Evolutionary conservation across 257 asterid genomes (phyloP), one percentile per base, ranked within the genome.

Genomic region (Nicotiana tomentosiformis): DNA sequence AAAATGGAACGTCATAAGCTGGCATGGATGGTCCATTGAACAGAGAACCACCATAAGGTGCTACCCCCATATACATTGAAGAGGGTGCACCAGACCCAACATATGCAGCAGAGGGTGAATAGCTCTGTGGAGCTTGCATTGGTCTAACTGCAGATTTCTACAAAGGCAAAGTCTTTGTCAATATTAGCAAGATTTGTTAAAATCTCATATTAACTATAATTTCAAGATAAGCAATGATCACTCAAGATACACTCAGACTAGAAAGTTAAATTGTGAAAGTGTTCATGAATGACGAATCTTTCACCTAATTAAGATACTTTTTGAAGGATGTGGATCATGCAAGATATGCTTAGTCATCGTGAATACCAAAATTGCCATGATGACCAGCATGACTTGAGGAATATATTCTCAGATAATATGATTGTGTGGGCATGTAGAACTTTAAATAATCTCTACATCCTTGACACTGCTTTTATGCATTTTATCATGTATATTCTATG

Each of bases 41-140:
- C 83, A 93, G 77, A 57, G 98, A 89, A 80, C 97, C 90, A 60
- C 97, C 96, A 78, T 92, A 93, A 78, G 98, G 96, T 55, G 93
- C 91, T 49, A 89, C 89, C 81, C 97, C 95, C 91, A 92, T 88
- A 82, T 93, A 93, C 95, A 94, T 87, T 29, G 98, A 88, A 49
- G 96, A 91, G 39, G 95, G 97, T 43, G 92, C 90, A 87, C 94
- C 93, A 82, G 96, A 84, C 74, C 95, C 95, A 20, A 84, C 86
- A 87, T 90, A 92, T 61, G 97, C 92, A 84, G 91, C 89, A 78
- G 90, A 88, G 65, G 97, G 86, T 12, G 90, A 83, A 84, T 91
- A 94, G 83, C 90, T 89, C 51, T 87, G 98, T 55, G 91, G 96
- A 67, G 92, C 77, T 82, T 91, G 97, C 84, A 94, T 49, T 26